A percentile compares a stretch with the other conserved stretches of the same genome.
Conservation (phyloP, 306 rosid species). For the Quercus gilva region DNA sequence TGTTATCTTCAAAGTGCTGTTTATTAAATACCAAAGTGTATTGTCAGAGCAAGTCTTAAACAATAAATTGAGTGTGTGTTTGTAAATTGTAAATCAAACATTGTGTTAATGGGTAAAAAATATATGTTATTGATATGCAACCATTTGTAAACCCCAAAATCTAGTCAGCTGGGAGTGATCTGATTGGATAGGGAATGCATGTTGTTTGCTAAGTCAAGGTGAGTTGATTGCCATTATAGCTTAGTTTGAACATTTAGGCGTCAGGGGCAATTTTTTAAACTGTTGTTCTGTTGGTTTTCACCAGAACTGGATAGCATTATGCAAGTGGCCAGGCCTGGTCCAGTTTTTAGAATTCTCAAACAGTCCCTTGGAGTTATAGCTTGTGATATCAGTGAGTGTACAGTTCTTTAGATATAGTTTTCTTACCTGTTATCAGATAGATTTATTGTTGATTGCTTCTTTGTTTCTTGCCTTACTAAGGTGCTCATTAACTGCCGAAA, state of each 20-base stretch:
- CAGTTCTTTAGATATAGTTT: not conserved
- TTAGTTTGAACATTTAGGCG: not conserved
- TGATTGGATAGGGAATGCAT: not conserved
- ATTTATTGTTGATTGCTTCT: not conserved
- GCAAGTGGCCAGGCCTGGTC: constrained; percentile 9
- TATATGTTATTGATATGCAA: not conserved
- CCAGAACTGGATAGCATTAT: not conserved
- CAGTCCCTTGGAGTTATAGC: not conserved
- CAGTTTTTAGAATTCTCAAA: constrained; percentile 1
- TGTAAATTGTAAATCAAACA: not conserved
- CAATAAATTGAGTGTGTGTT: not conserved
- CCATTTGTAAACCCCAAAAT: not conserved
- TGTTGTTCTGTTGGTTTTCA: not conserved
- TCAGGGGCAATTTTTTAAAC: not conserved
- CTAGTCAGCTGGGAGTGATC: not conserved
- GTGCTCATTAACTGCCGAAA: constrained; percentile 58
- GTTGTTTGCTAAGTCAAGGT: not conserved
- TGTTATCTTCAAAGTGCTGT: not conserved
- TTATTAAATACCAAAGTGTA: not conserved
- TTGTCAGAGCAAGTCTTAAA: not conserved
- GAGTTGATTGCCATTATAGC: not conserved
- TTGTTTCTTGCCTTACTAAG: constrained; percentile 13
- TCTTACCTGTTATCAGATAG: not conserved
- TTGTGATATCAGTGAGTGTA: not conserved
- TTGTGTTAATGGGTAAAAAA: not conserved